Conservation (phyloP, 208 protist genomes). For the Crithidia mellificae region DNA sequence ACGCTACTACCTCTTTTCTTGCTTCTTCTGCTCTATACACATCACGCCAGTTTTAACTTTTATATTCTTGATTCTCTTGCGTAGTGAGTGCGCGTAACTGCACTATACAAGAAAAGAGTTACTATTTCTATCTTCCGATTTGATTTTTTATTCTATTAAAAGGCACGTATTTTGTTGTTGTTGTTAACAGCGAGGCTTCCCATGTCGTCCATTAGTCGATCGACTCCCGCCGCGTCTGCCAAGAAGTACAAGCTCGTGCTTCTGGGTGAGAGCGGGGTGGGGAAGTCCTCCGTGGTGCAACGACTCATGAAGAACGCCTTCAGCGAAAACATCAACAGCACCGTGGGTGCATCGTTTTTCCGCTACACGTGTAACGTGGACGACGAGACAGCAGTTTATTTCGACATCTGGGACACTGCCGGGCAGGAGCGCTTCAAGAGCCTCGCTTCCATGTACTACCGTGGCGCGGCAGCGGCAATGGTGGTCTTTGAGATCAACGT, state of each 20-base stretch:
- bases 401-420: conserved; percentile 92
- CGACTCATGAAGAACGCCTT: conserved; percentile 84
- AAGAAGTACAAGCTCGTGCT: conserved; percentile 89
- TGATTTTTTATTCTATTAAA: neutral
- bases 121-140: neutral
- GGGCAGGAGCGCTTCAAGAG: conserved; percentile 91
- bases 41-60: no score
- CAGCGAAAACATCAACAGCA: conserved; percentile 69
- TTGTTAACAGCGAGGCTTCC: neutral
- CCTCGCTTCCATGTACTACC: conserved; percentile 93
- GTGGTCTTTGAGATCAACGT: conserved; percentile 97
- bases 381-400: conserved; percentile 57
- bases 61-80: no score
- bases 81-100: no score
- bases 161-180: neutral
- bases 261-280: conserved; percentile 87
- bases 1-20: neutral
- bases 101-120: no score
- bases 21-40: neutral
- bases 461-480: conserved; percentile 87
- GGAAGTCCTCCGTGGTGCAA: conserved; percentile 88
- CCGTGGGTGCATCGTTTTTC: conserved; percentile 87
- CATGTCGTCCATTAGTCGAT: conserved; percentile 17
- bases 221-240: conserved; percentile 1
- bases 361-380: conserved; percentile 68